Conservation (phyloP, 2,329 filamentous ascomycete species). For the Chrysoporthe cubensis region DNA sequence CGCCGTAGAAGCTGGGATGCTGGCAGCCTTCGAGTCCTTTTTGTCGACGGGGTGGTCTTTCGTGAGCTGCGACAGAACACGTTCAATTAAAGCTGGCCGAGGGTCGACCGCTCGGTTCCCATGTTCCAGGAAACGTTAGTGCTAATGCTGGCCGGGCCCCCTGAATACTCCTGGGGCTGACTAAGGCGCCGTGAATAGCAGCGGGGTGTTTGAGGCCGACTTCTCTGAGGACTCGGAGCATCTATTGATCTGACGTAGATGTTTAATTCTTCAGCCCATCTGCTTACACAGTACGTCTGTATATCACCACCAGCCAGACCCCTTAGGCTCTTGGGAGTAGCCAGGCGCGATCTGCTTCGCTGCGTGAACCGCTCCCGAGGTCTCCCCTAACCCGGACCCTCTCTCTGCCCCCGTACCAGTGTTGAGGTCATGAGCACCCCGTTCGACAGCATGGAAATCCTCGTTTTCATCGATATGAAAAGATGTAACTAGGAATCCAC, state of each 20-base stretch:
- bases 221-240: not conserved
- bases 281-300: not conserved
- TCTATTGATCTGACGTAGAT: not conserved
- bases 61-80: constrained; percentile 13
- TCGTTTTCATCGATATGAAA: not conserved
- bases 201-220: not conserved
- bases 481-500: not conserved
- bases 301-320: no score
- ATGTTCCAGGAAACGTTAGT: constrained; percentile 19
- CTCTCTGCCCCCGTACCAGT: not conserved
- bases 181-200: constrained; percentile 20
- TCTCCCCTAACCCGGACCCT: constrained; percentile 13
- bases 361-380: not conserved
- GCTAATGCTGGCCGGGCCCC: constrained; percentile 18
- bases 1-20: constrained; percentile 3
- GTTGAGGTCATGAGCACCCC: not conserved
- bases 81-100: constrained; percentile 17
- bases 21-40: constrained; percentile 6
- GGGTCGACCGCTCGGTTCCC: not conserved
- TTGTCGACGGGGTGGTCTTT: constrained; percentile 9
- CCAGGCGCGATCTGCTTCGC: not conserved
- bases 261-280: not conserved
- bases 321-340: not conserved
- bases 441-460: not conserved
- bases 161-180: constrained; percentile 24